Conservation (phyloP, 73 alveolate genomes). For the Vitrella brassicaformis region DNA sequence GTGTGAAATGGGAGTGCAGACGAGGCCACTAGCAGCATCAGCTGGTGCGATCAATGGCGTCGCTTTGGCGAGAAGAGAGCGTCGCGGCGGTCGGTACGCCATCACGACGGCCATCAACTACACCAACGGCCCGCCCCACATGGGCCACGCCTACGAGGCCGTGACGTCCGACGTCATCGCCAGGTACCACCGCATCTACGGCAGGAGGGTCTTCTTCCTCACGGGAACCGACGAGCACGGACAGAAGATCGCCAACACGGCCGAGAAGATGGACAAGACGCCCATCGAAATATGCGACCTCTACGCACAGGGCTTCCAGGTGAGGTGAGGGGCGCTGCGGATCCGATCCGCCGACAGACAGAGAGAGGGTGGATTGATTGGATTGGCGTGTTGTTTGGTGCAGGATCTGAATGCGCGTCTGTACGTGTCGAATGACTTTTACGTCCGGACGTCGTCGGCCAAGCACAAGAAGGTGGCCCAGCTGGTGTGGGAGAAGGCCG, state of each 20-base stretch:
- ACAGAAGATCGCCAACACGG: constrained; percentile 50
- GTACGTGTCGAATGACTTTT: constrained; percentile 42
- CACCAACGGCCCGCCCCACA: constrained; percentile 61
- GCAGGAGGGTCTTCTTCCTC: constrained; percentile 46
- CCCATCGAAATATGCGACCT: constrained; percentile 45
- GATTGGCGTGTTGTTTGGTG: too few species aligned
- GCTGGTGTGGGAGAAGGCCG: constrained; percentile 8
- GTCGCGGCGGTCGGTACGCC: too few species aligned
- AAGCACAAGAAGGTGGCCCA: constrained; percentile 6
- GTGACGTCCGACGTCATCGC: constrained; percentile 51
- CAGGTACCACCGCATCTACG: constrained; percentile 38
- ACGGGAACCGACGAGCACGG: constrained; percentile 77
- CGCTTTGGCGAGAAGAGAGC: too few species aligned
- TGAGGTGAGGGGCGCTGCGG: too few species aligned
- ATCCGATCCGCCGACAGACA: too few species aligned
- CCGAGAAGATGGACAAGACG: constrained; percentile 32
- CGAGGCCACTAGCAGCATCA: too few species aligned
- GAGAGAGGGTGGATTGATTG: too few species aligned
- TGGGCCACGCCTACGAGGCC: constrained; percentile 55
- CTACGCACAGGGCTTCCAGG: constrained; percentile 32
- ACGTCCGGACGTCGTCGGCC: constrained; percentile 58
- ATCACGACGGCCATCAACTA: constrained; percentile 58
- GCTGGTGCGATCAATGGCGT: too few species aligned
- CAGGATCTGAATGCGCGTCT: constrained; percentile 12
- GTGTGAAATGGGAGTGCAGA: too few species aligned